Evolutionary conservation across 805 yeast genomes (phyloP), one percentile per base, ranked within the genome.

Genomic region (Tetrapisispora namnaoensis): DNA sequence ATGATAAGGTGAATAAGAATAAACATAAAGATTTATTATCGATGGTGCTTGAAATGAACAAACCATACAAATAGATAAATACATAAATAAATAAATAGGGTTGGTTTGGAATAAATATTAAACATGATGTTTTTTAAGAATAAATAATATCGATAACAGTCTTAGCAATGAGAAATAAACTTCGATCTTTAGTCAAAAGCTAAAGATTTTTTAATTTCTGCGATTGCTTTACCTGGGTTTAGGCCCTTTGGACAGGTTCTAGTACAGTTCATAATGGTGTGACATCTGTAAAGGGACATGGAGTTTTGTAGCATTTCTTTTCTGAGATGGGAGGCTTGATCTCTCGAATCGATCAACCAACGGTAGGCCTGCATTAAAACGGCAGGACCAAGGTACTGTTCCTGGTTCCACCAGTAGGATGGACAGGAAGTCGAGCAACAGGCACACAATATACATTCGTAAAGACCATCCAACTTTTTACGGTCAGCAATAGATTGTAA

Each of bases 361-460:
- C 99, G 84, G 79, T 82, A 93, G 49, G 98, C 97, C 77, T 93
- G 99, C 96, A 93, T 86, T 70, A 93, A 79, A 48, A 93, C 98
- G 30, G 99, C 99, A 24, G 99, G 99, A 50, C 99, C 99, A 61
- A 93, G 75, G 73, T 93, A 93, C 76, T 93, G 95, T 72, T 90
- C 95, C 74, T 88, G 96, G 74, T 93, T 93, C 99, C 99, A 93
- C 99, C 99, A 93, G 79, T 93, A 93, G 3, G 98, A 90, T 48
- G 99, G 99, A 76, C 99, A 93, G 18, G 98, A 83, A 46, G 99
- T 93, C 35, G 97, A 90, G 72, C 99, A 91, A 74, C 99, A 90
- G 11, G 99, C 99, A 75, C 99, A 91, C 66, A 91, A 75, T 62
- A 91, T 91, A 77, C 99, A 91, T 74, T 91, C 98, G 74, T 91